These are phyloP conservation scores for Mycosphaerelloides madeirae DNA, from an alignment of 2,329 filamentous ascomycete genomes.

Conservation along the genomic window DNA sequence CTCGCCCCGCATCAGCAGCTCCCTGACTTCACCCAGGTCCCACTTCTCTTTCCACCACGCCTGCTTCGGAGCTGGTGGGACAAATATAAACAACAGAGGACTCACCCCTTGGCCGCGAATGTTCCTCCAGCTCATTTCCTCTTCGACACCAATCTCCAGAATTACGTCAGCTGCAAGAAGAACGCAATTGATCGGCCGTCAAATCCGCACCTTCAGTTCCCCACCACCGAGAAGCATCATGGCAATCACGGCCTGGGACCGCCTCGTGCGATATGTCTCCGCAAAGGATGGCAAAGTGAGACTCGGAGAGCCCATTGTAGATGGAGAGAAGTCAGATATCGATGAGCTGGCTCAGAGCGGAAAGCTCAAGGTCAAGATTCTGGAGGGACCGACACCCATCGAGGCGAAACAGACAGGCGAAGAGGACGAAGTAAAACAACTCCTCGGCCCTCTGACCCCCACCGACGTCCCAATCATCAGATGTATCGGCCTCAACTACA, in stretches of 20 bases:
- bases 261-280: constrained; percentile 65
- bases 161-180: not conserved
- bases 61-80: too few species aligned
- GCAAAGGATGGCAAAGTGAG: constrained; percentile 65
- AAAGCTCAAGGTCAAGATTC: constrained; percentile 49
- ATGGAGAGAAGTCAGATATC: constrained; percentile 27
- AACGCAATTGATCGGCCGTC: not conserved
- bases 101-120: too few species aligned
- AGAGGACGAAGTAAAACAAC: constrained; percentile 48
- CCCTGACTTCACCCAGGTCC: too few species aligned
- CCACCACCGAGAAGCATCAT: not conserved
- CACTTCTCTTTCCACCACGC: too few species aligned
- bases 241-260: constrained; percentile 41
- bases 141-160: not conserved
- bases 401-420: constrained; percentile 51
- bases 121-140: too few species aligned
- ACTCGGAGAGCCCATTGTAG: constrained; percentile 66
- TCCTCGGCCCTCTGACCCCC: constrained; percentile 50
- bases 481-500: constrained; percentile 58
- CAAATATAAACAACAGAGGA: too few species aligned
- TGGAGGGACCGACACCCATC: constrained; percentile 44
- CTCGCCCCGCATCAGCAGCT: too few species aligned
- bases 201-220: not conserved
- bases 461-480: constrained; percentile 53
- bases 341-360: constrained; percentile 35